Evolutionary conservation across 1,139 yeast species (phyloP), one percentile per base, ranked within the genome.

Genomic region (Scheffersomyces quercinus): DNA sequence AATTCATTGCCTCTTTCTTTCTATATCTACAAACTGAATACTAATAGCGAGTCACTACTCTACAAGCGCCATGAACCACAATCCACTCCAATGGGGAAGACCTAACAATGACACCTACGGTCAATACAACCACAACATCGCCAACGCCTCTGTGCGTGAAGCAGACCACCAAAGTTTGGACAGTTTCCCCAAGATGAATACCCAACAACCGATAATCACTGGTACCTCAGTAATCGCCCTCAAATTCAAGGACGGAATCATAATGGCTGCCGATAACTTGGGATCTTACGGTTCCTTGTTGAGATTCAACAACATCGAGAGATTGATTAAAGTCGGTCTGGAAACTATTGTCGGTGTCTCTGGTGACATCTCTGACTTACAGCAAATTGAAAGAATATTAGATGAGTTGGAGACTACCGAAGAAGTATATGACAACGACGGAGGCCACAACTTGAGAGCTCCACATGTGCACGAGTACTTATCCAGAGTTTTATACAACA

Each of bases 281-380:
- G 98, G 95, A 10, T 67, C 97, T 0, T 95, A 93, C 62, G 99
- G 99, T 0, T 90, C 98, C 1, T 74, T 95, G 54, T 82, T 95
- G 52, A 79, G 97, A 58, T 88, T 91, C 69, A 85, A 81, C 50
- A 83, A 91, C 65, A 78, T 88, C 51, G 95, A 93, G 64, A 82
- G 99, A 63, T 72, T 95, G 60, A 70, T 90, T 58, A 79, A 79
- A 48, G 95, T 91, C 28, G 99, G 99, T 7, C 67, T 76, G 29
- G 85, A 85, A 52, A 87, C 97, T 0, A 84, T 90, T 41, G 97
- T 95, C 42, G 99, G 99, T 39, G 74, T 91, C 37, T 86, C 96
- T 40, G 99, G 99, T 40, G 99, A 95, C 65, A 82, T 93, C 38
- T 86, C 96, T 35, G 99, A 95, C 68, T 77, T 91, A 70, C 99